A percentile compares a stretch with the other conserved stretches of the same genome.
Conservation (phyloP, 2,329 filamentous ascomycete genomes). For the Cordyceps militaris region DNA sequence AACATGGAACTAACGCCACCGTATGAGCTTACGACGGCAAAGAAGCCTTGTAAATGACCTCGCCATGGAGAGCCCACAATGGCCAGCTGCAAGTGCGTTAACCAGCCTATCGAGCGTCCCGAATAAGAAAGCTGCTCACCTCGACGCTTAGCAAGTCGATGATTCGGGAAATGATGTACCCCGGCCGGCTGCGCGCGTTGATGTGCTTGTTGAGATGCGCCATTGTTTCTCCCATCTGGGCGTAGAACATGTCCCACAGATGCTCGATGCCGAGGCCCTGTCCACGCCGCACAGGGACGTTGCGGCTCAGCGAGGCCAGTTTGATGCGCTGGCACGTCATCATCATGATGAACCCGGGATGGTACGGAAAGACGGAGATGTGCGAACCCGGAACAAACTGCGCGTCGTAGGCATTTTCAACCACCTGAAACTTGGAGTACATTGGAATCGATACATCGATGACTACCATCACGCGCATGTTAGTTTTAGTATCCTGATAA, state of each 20-base stretch:
- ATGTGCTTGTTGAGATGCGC: background rate
- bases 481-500: background rate
- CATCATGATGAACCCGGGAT: constrained; percentile 4
- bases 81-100: background rate
- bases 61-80: constrained; percentile 2
- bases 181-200: background rate
- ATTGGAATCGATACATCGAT: background rate
- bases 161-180: background rate
- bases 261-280: constrained; percentile 6
- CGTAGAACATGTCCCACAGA: background rate
- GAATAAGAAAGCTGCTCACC: background rate
- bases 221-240: background rate
- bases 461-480: background rate
- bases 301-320: background rate
- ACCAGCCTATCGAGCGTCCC: background rate
- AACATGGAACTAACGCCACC: background rate
- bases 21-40: background rate
- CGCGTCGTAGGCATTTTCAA: background rate
- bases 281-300: background rate
- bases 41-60: background rate
- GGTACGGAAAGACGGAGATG: background rate
- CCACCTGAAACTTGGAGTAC: constrained; percentile 5
- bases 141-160: constrained; percentile 3
- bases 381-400: background rate
- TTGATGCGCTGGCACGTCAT: constrained; percentile 2